Percentiles rank a stretch among this genome's conserved stretches.
phyloP scores from a whole-genome alignment of 129 eudicot species.

The Heracleum sosnowskyi region DNA sequence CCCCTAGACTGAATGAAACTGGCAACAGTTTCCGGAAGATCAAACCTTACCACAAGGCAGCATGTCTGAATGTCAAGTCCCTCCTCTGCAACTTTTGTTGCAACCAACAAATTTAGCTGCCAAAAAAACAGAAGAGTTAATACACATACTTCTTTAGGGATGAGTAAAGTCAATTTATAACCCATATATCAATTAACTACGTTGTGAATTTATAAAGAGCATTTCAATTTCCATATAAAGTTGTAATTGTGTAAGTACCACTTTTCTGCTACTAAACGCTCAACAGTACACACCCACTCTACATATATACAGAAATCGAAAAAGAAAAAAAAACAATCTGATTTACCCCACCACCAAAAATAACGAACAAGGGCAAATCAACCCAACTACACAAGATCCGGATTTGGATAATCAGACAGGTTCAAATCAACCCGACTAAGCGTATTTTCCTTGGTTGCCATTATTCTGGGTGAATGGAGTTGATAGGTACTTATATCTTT shows the following conservation, averaged over 20 bases:
- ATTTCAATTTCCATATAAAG: not conserved
- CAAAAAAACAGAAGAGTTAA: not conserved
- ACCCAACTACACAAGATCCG: not conserved
- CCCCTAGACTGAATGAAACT: slow-evolving; percentile 98
- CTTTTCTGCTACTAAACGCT: too few relatives aligned
- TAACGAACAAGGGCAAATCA: not conserved
- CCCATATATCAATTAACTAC: not conserved
- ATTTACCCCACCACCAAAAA: not conserved
- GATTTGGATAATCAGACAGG: not conserved
- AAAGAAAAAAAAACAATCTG: not conserved
- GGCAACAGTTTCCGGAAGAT: slow-evolving; percentile 92
- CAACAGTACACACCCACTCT: not conserved
- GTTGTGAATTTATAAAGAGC: not conserved
- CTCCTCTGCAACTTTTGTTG: slow-evolving; percentile 97
- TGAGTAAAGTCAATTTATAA: not conserved
- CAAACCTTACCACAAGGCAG: slow-evolving; percentile 95
- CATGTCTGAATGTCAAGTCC: slow-evolving; percentile 99
- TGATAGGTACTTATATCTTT: not conserved
- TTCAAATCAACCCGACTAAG: not conserved
- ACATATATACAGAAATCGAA: not conserved
- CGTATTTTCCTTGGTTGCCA: not conserved
- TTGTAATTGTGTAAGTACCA: not conserved
- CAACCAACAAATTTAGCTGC: slow-evolving; percentile 89
- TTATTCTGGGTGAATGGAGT: not conserved
- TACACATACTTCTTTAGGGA: not conserved